Evolutionary conservation across 176 grass and related monocot species (phyloP).

Genomic region (Zea luxurians): DNA sequence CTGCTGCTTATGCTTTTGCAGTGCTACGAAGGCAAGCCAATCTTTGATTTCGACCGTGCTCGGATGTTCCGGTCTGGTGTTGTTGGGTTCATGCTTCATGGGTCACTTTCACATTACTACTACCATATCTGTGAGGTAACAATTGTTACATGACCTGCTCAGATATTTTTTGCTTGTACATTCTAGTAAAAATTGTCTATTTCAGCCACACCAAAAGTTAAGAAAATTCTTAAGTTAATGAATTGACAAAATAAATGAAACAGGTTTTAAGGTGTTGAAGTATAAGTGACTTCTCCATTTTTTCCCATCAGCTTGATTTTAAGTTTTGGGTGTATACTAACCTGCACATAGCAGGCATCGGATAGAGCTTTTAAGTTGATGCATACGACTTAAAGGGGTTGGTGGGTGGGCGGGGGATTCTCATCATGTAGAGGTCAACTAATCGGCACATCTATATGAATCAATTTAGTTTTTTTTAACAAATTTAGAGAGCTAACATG

Average conservation of each 20-base stretch:
- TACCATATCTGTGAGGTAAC: slow-evolving; percentile 88
- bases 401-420: too few relatives aligned
- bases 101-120: slow-evolving; percentile 96
- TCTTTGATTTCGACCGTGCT: slow-evolving; percentile 89
- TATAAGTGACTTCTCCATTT: neutral
- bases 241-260: neutral
- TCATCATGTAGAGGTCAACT: neutral
- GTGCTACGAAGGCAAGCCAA: slow-evolving; percentile 88
- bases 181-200: neutral
- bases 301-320: neutral
- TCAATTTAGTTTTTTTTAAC: neutral
- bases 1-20: slow-evolving; percentile 23
- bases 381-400: neutral
- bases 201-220: neutral
- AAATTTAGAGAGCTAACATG: neutral
- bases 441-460: neutral
- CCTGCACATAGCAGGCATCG: neutral
- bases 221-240: neutral
- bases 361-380: neutral
- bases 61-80: slow-evolving; percentile 88
- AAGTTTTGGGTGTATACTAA: neutral
- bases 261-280: neutral
- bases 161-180: neutral
- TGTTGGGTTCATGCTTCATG: slow-evolving; percentile 90
- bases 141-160: neutral